These are phyloP conservation scores for Tylopilus vinaceipallidus DNA, from an alignment of 768 basidiomycete genomes.

Conservation along the genomic window DNA sequence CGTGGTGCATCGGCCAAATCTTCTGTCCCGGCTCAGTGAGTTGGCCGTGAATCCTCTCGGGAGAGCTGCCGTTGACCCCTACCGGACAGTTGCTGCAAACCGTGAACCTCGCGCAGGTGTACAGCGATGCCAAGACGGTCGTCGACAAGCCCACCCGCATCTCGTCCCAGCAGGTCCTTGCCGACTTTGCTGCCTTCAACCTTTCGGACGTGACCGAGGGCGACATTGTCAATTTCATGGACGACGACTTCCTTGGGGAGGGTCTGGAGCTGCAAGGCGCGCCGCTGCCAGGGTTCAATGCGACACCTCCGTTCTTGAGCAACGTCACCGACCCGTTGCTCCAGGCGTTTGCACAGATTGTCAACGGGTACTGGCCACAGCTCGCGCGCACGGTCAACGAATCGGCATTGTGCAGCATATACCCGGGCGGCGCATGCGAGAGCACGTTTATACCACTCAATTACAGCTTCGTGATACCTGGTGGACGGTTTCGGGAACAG, in stretches of 20 bases:
- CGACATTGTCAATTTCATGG: slow-evolving; percentile 64
- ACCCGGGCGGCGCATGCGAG: slow-evolving; percentile 57
- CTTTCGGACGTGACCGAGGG: slow-evolving; percentile 53
- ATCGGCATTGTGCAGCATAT: slow-evolving; percentile 58
- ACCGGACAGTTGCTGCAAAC: slow-evolving; percentile 70
- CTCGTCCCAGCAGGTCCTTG: slow-evolving; percentile 59
- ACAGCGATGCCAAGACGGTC: slow-evolving; percentile 82
- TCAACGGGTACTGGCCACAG: slow-evolving; percentile 82
- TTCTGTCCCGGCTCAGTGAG: slow-evolving; percentile 78
- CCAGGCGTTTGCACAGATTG: slow-evolving; percentile 71
- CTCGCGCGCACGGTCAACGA: slow-evolving; percentile 75
- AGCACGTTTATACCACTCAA: slow-evolving; percentile 88
- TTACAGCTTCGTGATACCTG: slow-evolving; percentile 88
- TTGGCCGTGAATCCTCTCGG: not conserved
- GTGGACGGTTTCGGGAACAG: slow-evolving; percentile 81
- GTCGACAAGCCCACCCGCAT: slow-evolving; percentile 86
- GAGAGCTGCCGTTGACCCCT: not conserved
- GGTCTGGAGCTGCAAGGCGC: slow-evolving; percentile 77
- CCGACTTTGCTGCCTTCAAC: slow-evolving; percentile 54
- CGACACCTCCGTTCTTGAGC: slow-evolving; percentile 62
- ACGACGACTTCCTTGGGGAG: slow-evolving; percentile 78
- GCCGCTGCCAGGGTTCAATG: slow-evolving; percentile 57
- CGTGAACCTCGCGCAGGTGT: slow-evolving; percentile 75
- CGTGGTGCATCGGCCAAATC: slow-evolving; percentile 75
- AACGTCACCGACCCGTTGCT: slow-evolving; percentile 70